Conservation (phyloP, 2,329 filamentous ascomycete species). For the Drechslerella coelobrocha region DNA sequence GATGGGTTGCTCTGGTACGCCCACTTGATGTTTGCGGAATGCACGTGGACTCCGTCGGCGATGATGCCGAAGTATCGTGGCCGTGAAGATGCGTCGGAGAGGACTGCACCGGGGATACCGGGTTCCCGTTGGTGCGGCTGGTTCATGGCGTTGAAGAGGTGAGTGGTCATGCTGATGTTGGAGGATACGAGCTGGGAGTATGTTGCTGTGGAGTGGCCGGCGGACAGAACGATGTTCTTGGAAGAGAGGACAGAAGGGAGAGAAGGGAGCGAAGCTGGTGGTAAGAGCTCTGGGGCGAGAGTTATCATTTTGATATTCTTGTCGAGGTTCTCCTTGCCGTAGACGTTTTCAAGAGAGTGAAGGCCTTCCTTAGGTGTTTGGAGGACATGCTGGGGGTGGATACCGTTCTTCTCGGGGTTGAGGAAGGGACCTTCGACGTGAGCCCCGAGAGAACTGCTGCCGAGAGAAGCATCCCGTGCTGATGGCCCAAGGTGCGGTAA, state of each 20-base stretch:
- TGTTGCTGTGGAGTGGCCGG: constrained; percentile 85
- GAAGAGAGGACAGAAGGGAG: constrained; percentile 68
- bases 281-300: constrained; percentile 79
- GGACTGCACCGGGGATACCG: constrained; percentile 84
- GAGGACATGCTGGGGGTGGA: constrained; percentile 78
- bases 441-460: constrained; percentile 85
- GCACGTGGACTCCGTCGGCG: constrained; percentile 86
- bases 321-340: constrained; percentile 73
- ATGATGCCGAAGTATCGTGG: constrained; percentile 88
- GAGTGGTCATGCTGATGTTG: constrained; percentile 87
- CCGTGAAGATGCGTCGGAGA: constrained; percentile 66
- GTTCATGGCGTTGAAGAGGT: constrained; percentile 92
- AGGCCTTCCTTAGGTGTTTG: constrained; percentile 68
- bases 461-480: constrained; percentile 67
- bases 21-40: constrained; percentile 86
- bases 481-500: constrained; percentile 80
- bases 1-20: constrained; percentile 84
- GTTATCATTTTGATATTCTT: constrained; percentile 78
- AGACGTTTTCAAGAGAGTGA: constrained; percentile 72
- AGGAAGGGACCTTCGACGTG: constrained; percentile 93
- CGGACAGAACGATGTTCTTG: constrained; percentile 72
- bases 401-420: constrained; percentile 80
- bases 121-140: constrained; percentile 90
- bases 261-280: constrained; percentile 70
- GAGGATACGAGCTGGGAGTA: constrained; percentile 75